phyloP scores from a whole-genome alignment of 345 rosid species.

The Brassica juncea region DNA sequence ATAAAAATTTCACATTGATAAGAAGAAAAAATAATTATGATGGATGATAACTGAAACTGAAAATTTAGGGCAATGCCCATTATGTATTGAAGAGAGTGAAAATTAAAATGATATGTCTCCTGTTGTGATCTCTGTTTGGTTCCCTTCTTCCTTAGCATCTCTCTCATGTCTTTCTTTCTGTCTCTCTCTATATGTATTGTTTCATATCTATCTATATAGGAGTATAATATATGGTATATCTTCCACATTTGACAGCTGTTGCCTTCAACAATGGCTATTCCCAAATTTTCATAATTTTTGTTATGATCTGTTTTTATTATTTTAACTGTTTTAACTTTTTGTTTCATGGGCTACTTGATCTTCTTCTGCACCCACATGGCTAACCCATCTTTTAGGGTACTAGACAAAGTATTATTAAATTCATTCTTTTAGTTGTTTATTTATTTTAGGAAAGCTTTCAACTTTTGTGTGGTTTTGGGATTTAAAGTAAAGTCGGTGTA shows the following conservation, averaged over 20 bases:
- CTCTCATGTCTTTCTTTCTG: conserved; percentile 1
- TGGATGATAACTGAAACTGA: conserved; percentile 21
- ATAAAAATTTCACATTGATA: not conserved
- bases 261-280: conserved; percentile 40
- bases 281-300: conserved; percentile 35
- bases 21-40: conserved; percentile 20
- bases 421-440: conserved; percentile 22
- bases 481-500: conserved; percentile 19
- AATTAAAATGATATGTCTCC: conserved; percentile 62
- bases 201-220: not conserved
- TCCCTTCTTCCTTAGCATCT: conserved; percentile 64
- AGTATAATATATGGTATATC: not conserved
- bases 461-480: conserved; percentile 31
- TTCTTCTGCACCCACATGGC: conserved; percentile 41
- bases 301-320: conserved; percentile 23
- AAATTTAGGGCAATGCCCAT: conserved; percentile 41
- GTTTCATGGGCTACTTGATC: conserved; percentile 34
- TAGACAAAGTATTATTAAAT: conserved; percentile 32
- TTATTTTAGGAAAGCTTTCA: conserved; percentile 5
- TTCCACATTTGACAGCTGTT: conserved; percentile 34
- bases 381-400: conserved; percentile 43
- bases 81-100: conserved; percentile 38
- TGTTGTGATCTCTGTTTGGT: conserved; percentile 62
- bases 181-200: conserved; percentile 20
- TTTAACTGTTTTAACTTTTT: conserved; percentile 19